Evolutionary conservation across 768 basidiomycete genomes (phyloP).

Genomic region (Infundibulicybe gibba): DNA sequence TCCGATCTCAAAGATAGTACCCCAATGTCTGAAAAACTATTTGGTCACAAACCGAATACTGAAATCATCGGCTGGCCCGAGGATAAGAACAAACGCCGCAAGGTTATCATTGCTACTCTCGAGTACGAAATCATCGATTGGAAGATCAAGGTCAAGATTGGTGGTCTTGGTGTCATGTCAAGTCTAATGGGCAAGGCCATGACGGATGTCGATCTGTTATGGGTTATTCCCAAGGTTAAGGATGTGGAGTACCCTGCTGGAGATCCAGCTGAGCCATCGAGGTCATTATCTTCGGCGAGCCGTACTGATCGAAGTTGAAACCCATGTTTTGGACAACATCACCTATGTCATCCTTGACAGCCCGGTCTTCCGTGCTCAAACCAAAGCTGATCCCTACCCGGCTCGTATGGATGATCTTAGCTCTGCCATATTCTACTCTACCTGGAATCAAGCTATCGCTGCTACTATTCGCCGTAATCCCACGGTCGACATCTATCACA

Average conservation of each 20-base stretch:
- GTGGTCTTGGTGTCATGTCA: conserved; percentile 97
- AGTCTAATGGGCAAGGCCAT: conserved; percentile 97
- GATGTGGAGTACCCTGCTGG: conserved; percentile 91
- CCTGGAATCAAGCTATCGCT: conserved; percentile 97
- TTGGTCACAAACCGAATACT: conserved; percentile 55
- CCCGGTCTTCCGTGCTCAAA: conserved; percentile 95
- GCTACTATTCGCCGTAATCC: conserved; percentile 85
- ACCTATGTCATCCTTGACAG: conserved; percentile 93
- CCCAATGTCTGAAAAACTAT: conserved; percentile 70
- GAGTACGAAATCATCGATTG: conserved; percentile 98
- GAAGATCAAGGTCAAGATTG: conserved; percentile 98
- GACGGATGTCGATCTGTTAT: conserved; percentile 93
- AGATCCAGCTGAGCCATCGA: conserved; percentile 93
- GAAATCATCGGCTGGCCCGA: conserved; percentile 97
- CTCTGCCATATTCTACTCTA: conserved; percentile 96
- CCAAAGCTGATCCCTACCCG: conserved; percentile 93
- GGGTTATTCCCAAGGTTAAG: conserved; percentile 94
- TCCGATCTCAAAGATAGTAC: conserved; percentile 65
- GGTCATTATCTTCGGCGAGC: conserved; percentile 94
- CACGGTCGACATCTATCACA: conserved; percentile 88
- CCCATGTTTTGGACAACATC: conserved; percentile 90
- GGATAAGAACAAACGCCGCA: conserved; percentile 85
- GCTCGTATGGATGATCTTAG: conserved; percentile 96
- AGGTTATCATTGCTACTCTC: conserved; percentile 87
- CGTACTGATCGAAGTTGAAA: conserved; percentile 95